phyloP scores from a whole-genome alignment of 2,329 filamentous ascomycete species.

The Xylariaceae sp. region DNA sequence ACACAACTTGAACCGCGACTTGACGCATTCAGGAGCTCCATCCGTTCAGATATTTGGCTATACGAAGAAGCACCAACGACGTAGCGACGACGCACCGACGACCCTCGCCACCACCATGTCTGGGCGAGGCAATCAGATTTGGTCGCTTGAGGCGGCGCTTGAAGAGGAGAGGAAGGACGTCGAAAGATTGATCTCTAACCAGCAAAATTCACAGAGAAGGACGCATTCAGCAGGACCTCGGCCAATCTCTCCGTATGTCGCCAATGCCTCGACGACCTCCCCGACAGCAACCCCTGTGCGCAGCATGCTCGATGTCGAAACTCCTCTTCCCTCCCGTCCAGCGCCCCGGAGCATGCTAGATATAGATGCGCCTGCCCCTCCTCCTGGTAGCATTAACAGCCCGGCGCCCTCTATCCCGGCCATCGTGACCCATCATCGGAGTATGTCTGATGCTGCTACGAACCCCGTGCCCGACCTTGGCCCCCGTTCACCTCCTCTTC shows the following conservation, averaged over 20 bases:
- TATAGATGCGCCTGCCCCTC: conserved; percentile 30
- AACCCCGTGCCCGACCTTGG: conserved; percentile 39
- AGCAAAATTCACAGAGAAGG: conserved; percentile 11
- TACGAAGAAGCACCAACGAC: too few relatives aligned
- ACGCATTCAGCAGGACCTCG: conserved; percentile 25
- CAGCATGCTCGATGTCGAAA: conserved; percentile 58
- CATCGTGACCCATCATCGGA: conserved; percentile 35
- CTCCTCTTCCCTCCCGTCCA: conserved; percentile 28
- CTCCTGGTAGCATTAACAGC: conserved; percentile 37
- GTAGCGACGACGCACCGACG: too few relatives aligned
- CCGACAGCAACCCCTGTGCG: too few relatives aligned
- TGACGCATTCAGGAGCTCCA: too few relatives aligned
- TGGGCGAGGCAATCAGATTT: too few relatives aligned
- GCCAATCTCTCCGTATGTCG: conserved; percentile 47
- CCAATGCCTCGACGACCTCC: conserved; percentile 45
- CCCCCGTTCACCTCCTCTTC: conserved; percentile 25
- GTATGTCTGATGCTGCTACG: conserved; percentile 46
- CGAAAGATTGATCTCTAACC: conserved; percentile 23
- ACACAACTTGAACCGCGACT: conserved; percentile 2
- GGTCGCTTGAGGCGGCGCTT: conserved; percentile 27
- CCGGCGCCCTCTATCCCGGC: conserved; percentile 33
- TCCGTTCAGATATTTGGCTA: too few relatives aligned
- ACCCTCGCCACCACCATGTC: too few relatives aligned
- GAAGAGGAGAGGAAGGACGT: conserved; percentile 27
- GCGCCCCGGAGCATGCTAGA: conserved; percentile 54